Percentiles rank a stretch among this genome's conserved stretches.
phyloP scores from a whole-genome alignment of 1,139 yeast species.

The Pichia sp. region DNA sequence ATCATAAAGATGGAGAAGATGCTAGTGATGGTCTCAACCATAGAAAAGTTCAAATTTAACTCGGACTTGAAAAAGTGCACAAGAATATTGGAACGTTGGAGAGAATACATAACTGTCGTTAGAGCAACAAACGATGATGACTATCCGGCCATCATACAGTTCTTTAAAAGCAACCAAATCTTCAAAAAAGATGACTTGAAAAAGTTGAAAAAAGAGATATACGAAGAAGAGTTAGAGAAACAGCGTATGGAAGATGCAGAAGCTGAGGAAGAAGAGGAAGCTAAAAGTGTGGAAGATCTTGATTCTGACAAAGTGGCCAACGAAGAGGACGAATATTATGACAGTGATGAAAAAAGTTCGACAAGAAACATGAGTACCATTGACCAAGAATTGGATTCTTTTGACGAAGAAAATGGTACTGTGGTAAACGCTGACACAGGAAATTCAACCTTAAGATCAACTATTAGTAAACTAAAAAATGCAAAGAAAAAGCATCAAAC shows the following conservation, averaged over 20 bases:
- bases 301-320: not conserved
- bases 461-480: slow-evolving; percentile 1
- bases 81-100: slow-evolving; percentile 66
- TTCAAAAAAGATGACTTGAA: slow-evolving; percentile 26
- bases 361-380: not conserved
- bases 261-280: slow-evolving; percentile 7
- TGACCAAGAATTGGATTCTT: slow-evolving; percentile 7
- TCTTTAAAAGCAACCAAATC: slow-evolving; percentile 48
- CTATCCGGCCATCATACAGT: slow-evolving; percentile 55
- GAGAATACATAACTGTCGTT: slow-evolving; percentile 64
- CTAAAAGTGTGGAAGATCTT: not conserved
- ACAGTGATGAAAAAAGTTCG: not conserved
- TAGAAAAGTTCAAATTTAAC: slow-evolving; percentile 38
- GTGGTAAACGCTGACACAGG: not conserved
- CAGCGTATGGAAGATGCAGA: not conserved
- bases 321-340: not conserved
- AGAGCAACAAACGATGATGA: slow-evolving; percentile 48
- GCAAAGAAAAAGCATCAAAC: not conserved
- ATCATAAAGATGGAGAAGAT: slow-evolving; percentile 61
- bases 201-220: slow-evolving; percentile 21
- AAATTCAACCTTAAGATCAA: not conserved
- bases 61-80: slow-evolving; percentile 46
- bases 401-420: slow-evolving; percentile 5
- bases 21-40: slow-evolving; percentile 50
- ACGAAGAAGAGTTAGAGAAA: slow-evolving; percentile 9